Evolutionary conservation across 805 yeast genomes (phyloP).

Genomic region (Vanderwaltozyma tropicalis): DNA sequence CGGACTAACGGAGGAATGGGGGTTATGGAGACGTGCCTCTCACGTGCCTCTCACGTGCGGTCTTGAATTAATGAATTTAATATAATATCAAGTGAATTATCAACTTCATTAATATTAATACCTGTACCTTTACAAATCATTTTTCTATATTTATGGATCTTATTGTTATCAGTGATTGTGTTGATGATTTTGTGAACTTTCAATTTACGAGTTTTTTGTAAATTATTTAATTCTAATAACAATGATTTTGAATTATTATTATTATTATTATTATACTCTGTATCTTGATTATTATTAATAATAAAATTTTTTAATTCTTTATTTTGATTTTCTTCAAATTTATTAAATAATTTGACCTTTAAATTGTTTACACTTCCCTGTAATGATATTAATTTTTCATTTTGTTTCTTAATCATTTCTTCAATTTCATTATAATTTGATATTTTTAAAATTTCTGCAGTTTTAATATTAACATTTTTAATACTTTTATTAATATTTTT

Average conservation of each 20-base stretch:
- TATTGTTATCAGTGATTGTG: conserved; percentile 33
- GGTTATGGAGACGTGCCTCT: too few relatives aligned
- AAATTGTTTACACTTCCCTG: conserved; percentile 7
- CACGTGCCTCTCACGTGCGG: not conserved
- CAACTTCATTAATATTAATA: conserved; percentile 56
- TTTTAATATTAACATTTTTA: conserved; percentile 13
- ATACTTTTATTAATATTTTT: conserved; percentile 16
- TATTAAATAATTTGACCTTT: conserved; percentile 18
- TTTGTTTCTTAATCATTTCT: conserved; percentile 8
- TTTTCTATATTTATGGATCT: conserved; percentile 57
- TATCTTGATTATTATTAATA: conserved; percentile 1
- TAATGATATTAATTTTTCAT: not conserved
- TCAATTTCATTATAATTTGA: conserved; percentile 74
- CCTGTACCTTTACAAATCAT: conserved; percentile 62
- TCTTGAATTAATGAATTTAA: conserved; percentile 20
- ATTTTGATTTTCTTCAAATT: conserved; percentile 26
- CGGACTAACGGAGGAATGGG: too few relatives aligned
- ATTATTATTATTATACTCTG: conserved; percentile 7
- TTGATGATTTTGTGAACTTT: conserved; percentile 30
- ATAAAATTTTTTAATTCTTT: conserved; percentile 9
- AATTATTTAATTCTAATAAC: conserved; percentile 28
- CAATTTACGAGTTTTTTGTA: conserved; percentile 34
- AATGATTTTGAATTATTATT: conserved; percentile 15
- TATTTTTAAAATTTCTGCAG: conserved; percentile 39
- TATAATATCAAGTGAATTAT: conserved; percentile 54